Evolutionary conservation across 345 rosid species (phyloP).

Genomic region (Toxicodendron radicans): DNA sequence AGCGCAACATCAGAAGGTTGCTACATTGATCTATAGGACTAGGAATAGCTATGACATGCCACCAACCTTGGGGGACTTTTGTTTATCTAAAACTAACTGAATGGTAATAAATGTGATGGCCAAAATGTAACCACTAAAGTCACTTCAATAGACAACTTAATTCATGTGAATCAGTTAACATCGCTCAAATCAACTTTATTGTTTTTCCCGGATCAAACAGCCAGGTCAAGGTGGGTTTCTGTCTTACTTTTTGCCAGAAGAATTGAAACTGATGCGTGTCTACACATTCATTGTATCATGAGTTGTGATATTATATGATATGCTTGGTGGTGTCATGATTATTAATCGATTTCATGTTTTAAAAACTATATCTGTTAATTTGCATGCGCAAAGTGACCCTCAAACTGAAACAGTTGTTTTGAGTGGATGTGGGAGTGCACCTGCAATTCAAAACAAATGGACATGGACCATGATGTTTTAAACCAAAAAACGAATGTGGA

Average conservation of each 20-base stretch:
- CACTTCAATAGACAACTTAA: too few relatives aligned
- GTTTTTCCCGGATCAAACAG: background rate
- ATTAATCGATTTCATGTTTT: background rate
- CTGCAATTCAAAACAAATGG: background rate
- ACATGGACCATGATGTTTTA: constrained; percentile 1
- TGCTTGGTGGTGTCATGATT: too few relatives aligned
- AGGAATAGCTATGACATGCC: too few relatives aligned
- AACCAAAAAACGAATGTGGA: background rate
- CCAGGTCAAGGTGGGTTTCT: background rate
- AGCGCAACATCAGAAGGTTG: too few relatives aligned
- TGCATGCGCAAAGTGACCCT: background rate
- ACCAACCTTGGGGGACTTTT: too few relatives aligned
- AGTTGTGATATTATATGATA: too few relatives aligned
- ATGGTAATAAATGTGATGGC: too few relatives aligned
- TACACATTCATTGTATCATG: background rate
- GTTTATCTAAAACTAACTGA: too few relatives aligned
- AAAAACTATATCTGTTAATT: background rate
- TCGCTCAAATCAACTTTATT: background rate
- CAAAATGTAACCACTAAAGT: too few relatives aligned
- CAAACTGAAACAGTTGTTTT: background rate
- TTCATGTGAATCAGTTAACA: background rate
- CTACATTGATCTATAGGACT: too few relatives aligned
- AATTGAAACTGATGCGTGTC: background rate
- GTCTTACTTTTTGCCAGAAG: too few relatives aligned
- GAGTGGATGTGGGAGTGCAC: background rate